Base-by-base conservation (phyloP, 345 rosid species). In the Euphorbia peplus region DNA sequence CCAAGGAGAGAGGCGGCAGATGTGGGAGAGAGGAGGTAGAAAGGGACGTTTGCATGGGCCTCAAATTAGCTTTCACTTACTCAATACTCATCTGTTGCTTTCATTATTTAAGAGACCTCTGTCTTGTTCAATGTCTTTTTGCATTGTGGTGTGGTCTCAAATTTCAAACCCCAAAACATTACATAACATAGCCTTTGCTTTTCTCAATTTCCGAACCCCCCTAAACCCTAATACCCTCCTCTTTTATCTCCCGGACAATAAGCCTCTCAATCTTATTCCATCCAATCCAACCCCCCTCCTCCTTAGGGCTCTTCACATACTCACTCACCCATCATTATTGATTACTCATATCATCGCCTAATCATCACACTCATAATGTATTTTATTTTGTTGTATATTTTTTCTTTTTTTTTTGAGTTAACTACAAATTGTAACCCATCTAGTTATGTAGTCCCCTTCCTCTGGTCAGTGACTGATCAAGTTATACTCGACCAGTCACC, bases 21-120 rank as follows among this genome's bases (percentile, higher is more conserved):
- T 67, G 76, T 82, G 82, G 86, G 82, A 71, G 86, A 80, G 83
- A 79, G 82, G 76, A 73, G 74, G 63, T 24, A 30, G 83, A 83
- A 80, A 83, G 65, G 70, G 86, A 83, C 86, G 83, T 75, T 78
- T 80, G 86, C 83, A 80, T 80, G 83, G 78, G 28, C 60, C 80
- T 77, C 79, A 70, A 61, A 66, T n/a, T 64, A 73, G 80, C 82
- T 79, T 82, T 82, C 86, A 72, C 81, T 77, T 68, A 26, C 60
- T 79, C 80, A 77, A 74, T 68, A 26, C 60, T 79, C 80, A 77
- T 75, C 79, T 71, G 79, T 80, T 78, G 50, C 73, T 83, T 80
- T 78, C 86, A 78, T 72, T 56, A 78, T 64, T 74, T 76, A 71
- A 75, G 82, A 78, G 64, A 62, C 42, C 26, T 48, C 50, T 71